These are phyloP conservation scores for Trichoderma endophyticum DNA, from an alignment of 2,329 filamentous ascomycete genomes.

Conservation along the genomic window DNA sequence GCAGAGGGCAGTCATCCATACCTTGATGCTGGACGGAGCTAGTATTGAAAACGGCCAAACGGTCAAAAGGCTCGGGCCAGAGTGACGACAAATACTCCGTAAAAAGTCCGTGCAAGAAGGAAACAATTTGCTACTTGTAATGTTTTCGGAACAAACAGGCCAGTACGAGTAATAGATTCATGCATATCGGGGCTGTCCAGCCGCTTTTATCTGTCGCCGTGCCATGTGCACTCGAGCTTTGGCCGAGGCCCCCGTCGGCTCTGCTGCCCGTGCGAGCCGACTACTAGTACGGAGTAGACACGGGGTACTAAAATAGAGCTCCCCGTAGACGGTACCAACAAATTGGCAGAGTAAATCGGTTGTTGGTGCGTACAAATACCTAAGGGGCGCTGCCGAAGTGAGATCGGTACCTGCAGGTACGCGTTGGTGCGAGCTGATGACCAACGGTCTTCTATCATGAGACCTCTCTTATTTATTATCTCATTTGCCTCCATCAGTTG, in stretches of 20 bases:
- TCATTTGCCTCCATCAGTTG: neutral
- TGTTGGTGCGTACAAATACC: neutral
- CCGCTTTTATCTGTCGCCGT: conserved; percentile 6
- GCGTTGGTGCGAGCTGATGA: neutral
- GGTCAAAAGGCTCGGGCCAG: neutral
- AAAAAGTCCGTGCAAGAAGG: neutral
- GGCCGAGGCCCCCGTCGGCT: conserved; percentile 15
- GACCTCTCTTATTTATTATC: neutral
- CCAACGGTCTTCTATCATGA: neutral
- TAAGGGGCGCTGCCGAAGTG: neutral
- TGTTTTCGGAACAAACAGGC: neutral
- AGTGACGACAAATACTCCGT: neutral
- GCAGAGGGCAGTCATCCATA: neutral
- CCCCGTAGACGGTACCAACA: neutral
- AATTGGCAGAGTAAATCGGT: neutral
- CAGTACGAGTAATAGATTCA: neutral
- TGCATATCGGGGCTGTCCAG: neutral
- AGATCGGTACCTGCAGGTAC: neutral
- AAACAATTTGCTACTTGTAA: neutral
- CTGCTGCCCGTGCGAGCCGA: neutral
- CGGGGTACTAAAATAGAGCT: neutral
- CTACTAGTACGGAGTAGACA: neutral
- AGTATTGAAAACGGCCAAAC: neutral
- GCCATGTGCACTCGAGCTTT: conserved; percentile 1
- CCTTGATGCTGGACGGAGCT: neutral